These are phyloP conservation scores for Phytopythium montanum DNA, from an alignment of 352 stramenopile genomes.

Conservation along the genomic window DNA sequence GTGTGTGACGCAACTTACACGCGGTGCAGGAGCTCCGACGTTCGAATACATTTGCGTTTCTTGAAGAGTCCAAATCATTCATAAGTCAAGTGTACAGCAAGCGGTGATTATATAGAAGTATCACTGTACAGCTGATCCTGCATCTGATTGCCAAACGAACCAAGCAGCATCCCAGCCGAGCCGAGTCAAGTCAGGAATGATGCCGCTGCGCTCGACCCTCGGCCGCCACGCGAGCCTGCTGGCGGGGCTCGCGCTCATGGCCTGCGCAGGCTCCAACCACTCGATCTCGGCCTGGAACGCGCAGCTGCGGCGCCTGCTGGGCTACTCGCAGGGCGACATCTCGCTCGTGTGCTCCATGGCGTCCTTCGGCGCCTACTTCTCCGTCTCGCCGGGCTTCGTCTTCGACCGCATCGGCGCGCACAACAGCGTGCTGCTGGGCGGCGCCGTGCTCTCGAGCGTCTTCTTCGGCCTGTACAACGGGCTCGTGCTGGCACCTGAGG, in stretches of 20 bases:
- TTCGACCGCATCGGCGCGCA: slow-evolving; percentile 68
- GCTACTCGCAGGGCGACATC: slow-evolving; percentile 72
- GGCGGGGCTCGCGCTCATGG: slow-evolving; percentile 54
- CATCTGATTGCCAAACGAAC: background rate
- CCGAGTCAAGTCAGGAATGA: background rate
- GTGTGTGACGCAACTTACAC: background rate
- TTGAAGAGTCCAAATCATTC: background rate
- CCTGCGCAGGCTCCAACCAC: slow-evolving; percentile 64
- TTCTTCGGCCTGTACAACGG: slow-evolving; percentile 43
- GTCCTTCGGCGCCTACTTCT: slow-evolving; percentile 79
- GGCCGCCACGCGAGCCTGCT: slow-evolving; percentile 46
- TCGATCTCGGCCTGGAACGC: slow-evolving; percentile 78
- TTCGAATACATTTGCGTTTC: background rate
- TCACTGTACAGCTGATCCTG: background rate
- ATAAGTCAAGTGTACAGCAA: background rate
- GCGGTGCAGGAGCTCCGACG: too few species aligned
- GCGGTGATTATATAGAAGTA: background rate
- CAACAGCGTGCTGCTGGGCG: slow-evolving; percentile 46
- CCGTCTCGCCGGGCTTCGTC: slow-evolving; percentile 55
- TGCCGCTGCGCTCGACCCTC: background rate
- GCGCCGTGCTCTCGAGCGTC: slow-evolving; percentile 27
- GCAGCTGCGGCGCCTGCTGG: slow-evolving; percentile 48
- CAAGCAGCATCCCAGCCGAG: background rate
- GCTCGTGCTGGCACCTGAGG: slow-evolving; percentile 20
- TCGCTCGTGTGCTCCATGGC: slow-evolving; percentile 75